These are phyloP conservation scores for Phytophthora citrophthora DNA, from an alignment of 352 stramenopile species.

Conservation along the genomic window DNA sequence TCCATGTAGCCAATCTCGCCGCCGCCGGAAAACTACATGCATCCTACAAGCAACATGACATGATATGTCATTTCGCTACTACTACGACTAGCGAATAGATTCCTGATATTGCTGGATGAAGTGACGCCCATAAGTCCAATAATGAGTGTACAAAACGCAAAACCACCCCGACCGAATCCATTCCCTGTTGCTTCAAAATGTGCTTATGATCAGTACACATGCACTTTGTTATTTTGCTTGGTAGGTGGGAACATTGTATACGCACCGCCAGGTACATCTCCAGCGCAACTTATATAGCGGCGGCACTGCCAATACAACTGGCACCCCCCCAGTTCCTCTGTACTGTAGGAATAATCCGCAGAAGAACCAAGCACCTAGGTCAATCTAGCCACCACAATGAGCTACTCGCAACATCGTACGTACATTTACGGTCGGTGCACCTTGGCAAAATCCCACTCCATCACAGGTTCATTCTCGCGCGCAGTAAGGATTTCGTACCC, in stretches of 20 bases:
- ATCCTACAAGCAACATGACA: too few species aligned
- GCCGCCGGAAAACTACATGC: too few species aligned
- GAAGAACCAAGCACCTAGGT: conserved; percentile 4
- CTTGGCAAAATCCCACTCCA: conserved; percentile 87
- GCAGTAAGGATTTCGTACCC: conserved; percentile 98
- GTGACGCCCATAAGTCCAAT: too few species aligned
- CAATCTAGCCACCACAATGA: not conserved
- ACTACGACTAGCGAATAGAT: too few species aligned
- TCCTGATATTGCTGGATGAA: too few species aligned
- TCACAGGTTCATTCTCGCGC: conserved; percentile 84
- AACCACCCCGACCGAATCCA: too few species aligned
- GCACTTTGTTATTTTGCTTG: conserved; percentile 5
- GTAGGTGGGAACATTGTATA: not conserved
- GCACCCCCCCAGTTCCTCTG: not conserved
- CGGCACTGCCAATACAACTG: not conserved
- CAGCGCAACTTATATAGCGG: conserved; percentile 4
- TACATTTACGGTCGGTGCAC: conserved; percentile 66
- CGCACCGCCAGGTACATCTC: not conserved
- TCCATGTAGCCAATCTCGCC: too few species aligned
- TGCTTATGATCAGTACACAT: conserved; percentile 6
- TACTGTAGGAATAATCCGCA: conserved; percentile 2
- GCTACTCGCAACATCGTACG: not conserved
- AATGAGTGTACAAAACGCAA: too few species aligned
- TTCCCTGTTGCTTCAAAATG: conserved; percentile 10
- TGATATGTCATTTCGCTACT: too few species aligned